A percentile compares a stretch with the other conserved stretches of the same genome.
Conservation (phyloP, 768 basidiomycete genomes). For the Boletus rubroflammeus region DNA sequence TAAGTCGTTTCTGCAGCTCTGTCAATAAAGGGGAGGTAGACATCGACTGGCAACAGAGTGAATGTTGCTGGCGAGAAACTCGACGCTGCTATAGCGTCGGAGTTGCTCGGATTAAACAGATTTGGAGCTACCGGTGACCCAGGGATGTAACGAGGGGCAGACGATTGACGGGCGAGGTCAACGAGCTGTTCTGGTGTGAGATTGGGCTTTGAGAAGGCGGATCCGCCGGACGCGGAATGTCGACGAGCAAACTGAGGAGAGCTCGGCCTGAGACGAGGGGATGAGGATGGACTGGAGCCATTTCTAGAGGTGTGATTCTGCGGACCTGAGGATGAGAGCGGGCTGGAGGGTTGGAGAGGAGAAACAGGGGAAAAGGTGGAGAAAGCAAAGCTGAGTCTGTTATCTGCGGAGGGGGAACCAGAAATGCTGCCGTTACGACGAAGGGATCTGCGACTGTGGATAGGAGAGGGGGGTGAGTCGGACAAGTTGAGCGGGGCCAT, state of each 20-base stretch:
- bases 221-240: slow-evolving; percentile 31
- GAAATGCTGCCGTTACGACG: slow-evolving; percentile 34
- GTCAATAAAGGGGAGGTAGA: slow-evolving; percentile 84
- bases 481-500: slow-evolving; percentile 20
- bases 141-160: slow-evolving; percentile 35
- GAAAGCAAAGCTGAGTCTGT: slow-evolving; percentile 61
- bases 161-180: slow-evolving; percentile 65
- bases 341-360: slow-evolving; percentile 16
- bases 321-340: slow-evolving; percentile 24
- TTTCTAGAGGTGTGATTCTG: slow-evolving; percentile 32
- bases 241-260: slow-evolving; percentile 39
- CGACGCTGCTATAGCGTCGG: background rate
- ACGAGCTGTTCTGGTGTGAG: slow-evolving; percentile 72
- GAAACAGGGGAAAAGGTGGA: slow-evolving; percentile 49
- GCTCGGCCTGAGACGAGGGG: slow-evolving; percentile 47
- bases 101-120: slow-evolving; percentile 1
- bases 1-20: slow-evolving; percentile 70
- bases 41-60: slow-evolving; percentile 69
- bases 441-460: slow-evolving; percentile 29
- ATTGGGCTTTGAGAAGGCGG: slow-evolving; percentile 42
- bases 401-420: slow-evolving; percentile 25
- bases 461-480: slow-evolving; percentile 25
- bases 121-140: background rate
- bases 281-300: slow-evolving; percentile 33
- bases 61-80: slow-evolving; percentile 53